Evolutionary conservation across 345 rosid species (phyloP).

Genomic region (Gossypium bickii): DNA sequence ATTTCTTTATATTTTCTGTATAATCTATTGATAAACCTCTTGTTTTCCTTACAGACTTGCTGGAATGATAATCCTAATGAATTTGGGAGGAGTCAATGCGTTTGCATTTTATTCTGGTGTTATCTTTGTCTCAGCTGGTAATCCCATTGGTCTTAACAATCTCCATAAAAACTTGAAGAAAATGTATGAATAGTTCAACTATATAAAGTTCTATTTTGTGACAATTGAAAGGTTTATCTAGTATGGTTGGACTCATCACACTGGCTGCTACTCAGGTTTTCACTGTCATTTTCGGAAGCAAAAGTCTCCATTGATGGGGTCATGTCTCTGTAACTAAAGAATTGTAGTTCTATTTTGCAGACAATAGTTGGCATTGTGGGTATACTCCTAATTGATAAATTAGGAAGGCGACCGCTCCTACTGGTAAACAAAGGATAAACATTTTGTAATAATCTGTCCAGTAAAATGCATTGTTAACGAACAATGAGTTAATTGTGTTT

Average conservation of each 20-base stretch:
- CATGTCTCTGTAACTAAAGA: neutral
- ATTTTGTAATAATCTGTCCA: neutral
- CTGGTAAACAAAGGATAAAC: constrained; percentile 22
- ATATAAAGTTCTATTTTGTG: neutral
- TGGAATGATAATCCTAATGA: neutral
- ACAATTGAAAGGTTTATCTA: neutral
- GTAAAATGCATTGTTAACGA: neutral
- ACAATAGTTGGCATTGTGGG: neutral
- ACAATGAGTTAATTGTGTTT: neutral
- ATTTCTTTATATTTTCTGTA: neutral
- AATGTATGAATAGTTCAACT: neutral
- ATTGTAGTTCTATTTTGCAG: neutral
- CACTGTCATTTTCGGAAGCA: neutral
- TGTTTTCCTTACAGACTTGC: neutral
- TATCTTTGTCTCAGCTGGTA: constrained; percentile 9
- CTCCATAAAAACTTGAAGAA: neutral
- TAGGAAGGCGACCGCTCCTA: constrained; percentile 38
- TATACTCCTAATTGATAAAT: constrained; percentile 25
- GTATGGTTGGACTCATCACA: constrained; percentile 8
- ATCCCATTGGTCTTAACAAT: neutral
- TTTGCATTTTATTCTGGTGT: neutral
- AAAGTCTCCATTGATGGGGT: neutral
- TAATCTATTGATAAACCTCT: neutral
- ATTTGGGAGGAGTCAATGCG: neutral
- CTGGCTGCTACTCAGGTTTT: neutral